Conservation (phyloP, 768 basidiomycete species). For the Mycena albidolilacea region DNA sequence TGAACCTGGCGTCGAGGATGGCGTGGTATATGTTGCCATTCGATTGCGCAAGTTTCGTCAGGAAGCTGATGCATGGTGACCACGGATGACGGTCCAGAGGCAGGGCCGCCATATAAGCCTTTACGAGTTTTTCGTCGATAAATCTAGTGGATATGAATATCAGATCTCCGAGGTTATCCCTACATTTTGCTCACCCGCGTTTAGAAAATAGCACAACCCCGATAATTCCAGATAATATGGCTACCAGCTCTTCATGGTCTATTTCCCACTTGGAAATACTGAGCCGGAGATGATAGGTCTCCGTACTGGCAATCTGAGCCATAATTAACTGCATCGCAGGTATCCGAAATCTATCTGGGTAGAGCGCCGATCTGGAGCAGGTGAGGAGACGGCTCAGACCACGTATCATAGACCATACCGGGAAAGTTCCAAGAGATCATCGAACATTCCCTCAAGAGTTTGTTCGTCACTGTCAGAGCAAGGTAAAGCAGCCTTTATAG, state of each 20-base stretch:
- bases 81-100: not conserved
- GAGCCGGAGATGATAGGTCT: not conserved
- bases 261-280: conserved; percentile 3
- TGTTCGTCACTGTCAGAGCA: too few species aligned
- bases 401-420: too few species aligned
- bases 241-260: not conserved
- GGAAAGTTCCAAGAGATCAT: too few species aligned
- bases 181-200: not conserved
- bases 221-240: not conserved
- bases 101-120: not conserved
- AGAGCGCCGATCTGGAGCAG: not conserved
- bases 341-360: not conserved
- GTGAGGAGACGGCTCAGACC: not conserved
- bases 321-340: not conserved
- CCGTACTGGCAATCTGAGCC: not conserved
- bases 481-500: too few species aligned
- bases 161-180: not conserved
- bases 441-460: too few species aligned
- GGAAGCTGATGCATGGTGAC: not conserved
- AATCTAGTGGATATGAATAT: not conserved
- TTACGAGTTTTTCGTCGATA: not conserved
- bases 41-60: not conserved
- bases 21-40: not conserved
- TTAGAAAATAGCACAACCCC: conserved; percentile 4
- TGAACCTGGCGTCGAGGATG: not conserved